phyloP scores from a whole-genome alignment of 2,329 filamentous ascomycete genomes.

The Ophiostoma piceae region DNA sequence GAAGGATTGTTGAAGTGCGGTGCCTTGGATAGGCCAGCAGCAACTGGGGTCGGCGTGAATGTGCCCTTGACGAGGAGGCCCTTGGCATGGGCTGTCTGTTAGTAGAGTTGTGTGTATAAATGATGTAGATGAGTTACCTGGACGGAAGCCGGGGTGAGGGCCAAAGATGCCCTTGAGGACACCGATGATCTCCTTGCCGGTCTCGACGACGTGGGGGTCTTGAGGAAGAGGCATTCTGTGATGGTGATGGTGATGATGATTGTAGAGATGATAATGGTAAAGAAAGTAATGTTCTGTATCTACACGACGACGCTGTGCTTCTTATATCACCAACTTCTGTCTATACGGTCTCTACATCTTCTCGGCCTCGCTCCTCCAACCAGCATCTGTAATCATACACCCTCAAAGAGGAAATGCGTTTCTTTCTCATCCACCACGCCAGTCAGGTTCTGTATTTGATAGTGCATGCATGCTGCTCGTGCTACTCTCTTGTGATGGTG shows the following conservation, averaged over 20 bases:
- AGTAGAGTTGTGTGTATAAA: not conserved
- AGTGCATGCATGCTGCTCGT: not conserved
- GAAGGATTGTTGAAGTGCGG: slow-evolving; percentile 43
- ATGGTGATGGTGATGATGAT: not conserved
- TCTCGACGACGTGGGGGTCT: slow-evolving; percentile 38
- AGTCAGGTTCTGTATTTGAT: not conserved
- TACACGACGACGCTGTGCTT: not conserved
- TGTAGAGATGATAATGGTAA: not conserved
- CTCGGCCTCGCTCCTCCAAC: not conserved
- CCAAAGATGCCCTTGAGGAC: slow-evolving; percentile 38
- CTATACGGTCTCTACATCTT: not conserved
- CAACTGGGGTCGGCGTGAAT: slow-evolving; percentile 45
- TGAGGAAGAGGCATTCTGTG: slow-evolving; percentile 42
- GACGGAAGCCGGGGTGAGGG: slow-evolving; percentile 38
- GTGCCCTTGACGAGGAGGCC: slow-evolving; percentile 48
- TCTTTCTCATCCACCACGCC: not conserved
- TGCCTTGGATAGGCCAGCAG: slow-evolving; percentile 42
- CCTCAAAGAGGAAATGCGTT: not conserved
- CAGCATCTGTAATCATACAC: not conserved
- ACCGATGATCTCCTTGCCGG: slow-evolving; percentile 36
- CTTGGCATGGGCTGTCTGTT: slow-evolving; percentile 45
- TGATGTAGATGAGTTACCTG: not conserved
- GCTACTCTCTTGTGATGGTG: not conserved
- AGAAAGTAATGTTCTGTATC: not conserved
- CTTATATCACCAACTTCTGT: not conserved